These are phyloP conservation scores for Venturia effusa DNA, from an alignment of 2,329 filamentous ascomycete genomes.

Conservation along the genomic window DNA sequence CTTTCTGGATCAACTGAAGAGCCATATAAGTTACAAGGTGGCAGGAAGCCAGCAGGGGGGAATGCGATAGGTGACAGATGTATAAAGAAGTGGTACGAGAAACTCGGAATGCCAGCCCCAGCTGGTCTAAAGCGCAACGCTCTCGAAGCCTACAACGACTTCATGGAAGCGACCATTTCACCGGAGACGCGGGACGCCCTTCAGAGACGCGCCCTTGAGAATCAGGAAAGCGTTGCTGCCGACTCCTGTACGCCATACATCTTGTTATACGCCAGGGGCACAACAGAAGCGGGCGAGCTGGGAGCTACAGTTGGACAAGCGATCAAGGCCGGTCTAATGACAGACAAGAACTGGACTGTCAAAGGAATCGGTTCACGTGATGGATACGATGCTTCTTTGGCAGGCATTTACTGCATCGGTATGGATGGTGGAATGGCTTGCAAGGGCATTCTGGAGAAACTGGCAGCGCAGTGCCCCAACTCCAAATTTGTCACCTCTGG, in stretches of 20 bases:
- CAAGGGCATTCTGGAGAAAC: background rate
- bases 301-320: slow-evolving; percentile 10
- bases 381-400: slow-evolving; percentile 6
- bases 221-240: background rate
- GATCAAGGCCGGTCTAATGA: background rate
- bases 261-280: slow-evolving; percentile 7
- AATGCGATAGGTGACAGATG: slow-evolving; percentile 2
- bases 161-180: background rate
- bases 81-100: slow-evolving; percentile 1
- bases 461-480: slow-evolving; percentile 1
- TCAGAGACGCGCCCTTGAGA: background rate
- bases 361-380: slow-evolving; percentile 5
- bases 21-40: background rate
- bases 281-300: slow-evolving; percentile 5
- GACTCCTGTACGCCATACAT: slow-evolving; percentile 4
- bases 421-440: slow-evolving; percentile 1
- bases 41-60: slow-evolving; percentile 3
- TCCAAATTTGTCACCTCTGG: slow-evolving; percentile 5
- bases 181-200: background rate
- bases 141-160: slow-evolving; percentile 1
- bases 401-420: slow-evolving; percentile 6
- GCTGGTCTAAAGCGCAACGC: background rate
- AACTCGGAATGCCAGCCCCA: slow-evolving; percentile 3
- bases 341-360: slow-evolving; percentile 5
- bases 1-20: slow-evolving; percentile 5